Conservation (phyloP, 169 alveolate genomes). For the Plasmodium cynomolgi region DNA sequence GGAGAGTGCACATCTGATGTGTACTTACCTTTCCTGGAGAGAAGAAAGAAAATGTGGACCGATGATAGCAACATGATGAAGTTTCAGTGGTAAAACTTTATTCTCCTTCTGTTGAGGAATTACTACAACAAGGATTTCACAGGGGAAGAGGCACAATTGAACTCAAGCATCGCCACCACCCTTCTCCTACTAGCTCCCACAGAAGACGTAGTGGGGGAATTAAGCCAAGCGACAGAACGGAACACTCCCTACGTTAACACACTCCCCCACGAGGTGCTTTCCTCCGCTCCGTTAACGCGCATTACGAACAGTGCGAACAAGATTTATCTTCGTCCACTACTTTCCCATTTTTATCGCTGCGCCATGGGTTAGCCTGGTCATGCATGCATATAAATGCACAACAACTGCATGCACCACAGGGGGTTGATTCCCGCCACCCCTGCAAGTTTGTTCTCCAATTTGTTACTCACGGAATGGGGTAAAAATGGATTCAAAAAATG, state of each 20-base stretch:
- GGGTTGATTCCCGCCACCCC: background rate
- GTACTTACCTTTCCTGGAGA: background rate
- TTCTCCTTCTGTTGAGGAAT: background rate
- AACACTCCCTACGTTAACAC: background rate
- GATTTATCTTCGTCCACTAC: background rate
- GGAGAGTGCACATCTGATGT: conserved; percentile 19
- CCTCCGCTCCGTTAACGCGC: background rate
- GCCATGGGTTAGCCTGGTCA: background rate
- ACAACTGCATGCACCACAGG: background rate
- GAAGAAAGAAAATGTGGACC: background rate
- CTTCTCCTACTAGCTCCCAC: background rate
- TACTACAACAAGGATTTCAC: background rate
- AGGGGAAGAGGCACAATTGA: background rate
- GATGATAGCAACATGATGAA: background rate
- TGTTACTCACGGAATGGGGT: background rate
- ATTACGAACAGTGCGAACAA: background rate
- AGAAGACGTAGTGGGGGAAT: background rate
- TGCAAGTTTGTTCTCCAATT: background rate
- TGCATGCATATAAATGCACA: background rate
- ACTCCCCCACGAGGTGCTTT: background rate
- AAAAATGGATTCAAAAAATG: background rate
- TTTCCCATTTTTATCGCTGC: background rate
- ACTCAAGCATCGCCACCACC: background rate
- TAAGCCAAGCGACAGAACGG: background rate
- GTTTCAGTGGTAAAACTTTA: background rate